Evolutionary conservation across 116 monocot species (phyloP), one percentile per base, ranked within the genome.

Genomic region (Phalaenopsis hybrid): DNA sequence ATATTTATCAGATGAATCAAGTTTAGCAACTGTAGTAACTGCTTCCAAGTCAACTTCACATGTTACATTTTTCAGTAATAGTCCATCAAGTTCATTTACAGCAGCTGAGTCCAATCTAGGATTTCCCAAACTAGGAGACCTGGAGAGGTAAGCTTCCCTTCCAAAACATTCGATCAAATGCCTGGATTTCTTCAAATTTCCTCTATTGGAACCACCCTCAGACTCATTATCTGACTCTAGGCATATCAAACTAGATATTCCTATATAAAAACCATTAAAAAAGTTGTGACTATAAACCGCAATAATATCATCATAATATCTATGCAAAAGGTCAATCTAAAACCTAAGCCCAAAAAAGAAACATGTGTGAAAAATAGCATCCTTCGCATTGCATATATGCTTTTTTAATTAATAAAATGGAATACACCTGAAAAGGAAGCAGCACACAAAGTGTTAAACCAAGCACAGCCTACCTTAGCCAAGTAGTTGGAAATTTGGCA

Each of bases 181-280:
- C 78, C 70, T 31, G 63, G 44, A 48, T 55, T 48, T 61, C 48
- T 46, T 80, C 44, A 68, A 28, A 80, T 6, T 81, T 72, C 74
- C 83, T 11, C 33, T 31, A 23, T 10, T 31, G 8, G 70, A 79
- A 63, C 5, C 70, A 65, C 73, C 73, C 79, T 88, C 85, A 6
- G 86, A 82, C 70, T 90, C 90, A 83, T 89, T 79, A 55, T 94
- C 94, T 2, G 89, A 91, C 44, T 94, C 94, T 79, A 94, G 75
- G 81, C 86, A 87, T 79, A 94, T 90, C 18, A 86, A 79, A 78
- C 83, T 78, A 78, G 81, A 17, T 69, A 83, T 69, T 80, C 87
- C 94, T 92, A 23, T 3, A 75, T 12, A 58, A 18, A 1, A 75
- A 50, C n/a, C 43, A 78, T 37, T 11, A 55, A 44, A 43, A 70